Evolutionary conservation across 768 basidiomycete genomes (phyloP).

Genomic region (Suillus tomentosus): DNA sequence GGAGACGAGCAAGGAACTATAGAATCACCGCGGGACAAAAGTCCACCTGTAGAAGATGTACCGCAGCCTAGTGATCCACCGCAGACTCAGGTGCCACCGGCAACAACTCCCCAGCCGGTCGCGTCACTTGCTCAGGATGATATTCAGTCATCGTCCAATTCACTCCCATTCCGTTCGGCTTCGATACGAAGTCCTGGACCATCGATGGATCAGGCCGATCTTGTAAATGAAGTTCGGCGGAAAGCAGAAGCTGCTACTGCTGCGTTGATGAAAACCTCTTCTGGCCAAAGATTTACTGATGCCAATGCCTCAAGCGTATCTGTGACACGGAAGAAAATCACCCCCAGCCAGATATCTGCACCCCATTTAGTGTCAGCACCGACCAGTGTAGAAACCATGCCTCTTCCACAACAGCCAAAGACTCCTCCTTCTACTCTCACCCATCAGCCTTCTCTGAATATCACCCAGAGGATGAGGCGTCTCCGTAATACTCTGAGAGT

Average conservation of each 20-base stretch:
- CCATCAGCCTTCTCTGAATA: slow-evolving; percentile 45
- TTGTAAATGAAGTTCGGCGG: slow-evolving; percentile 67
- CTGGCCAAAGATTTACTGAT: slow-evolving; percentile 44
- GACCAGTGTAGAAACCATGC: slow-evolving; percentile 67
- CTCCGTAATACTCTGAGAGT: slow-evolving; percentile 68
- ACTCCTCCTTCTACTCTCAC: slow-evolving; percentile 36
- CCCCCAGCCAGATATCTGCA: slow-evolving; percentile 63
- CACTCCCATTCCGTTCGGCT: slow-evolving; percentile 31
- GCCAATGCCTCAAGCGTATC: slow-evolving; percentile 44
- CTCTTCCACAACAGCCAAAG: slow-evolving; percentile 41
- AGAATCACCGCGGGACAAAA: slow-evolving; percentile 18
- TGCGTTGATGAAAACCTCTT: slow-evolving; percentile 53
- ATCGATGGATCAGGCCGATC: slow-evolving; percentile 51
- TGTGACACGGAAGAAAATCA: slow-evolving; percentile 55
- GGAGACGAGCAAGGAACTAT: slow-evolving; percentile 43
- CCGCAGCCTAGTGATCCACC: slow-evolving; percentile 19
- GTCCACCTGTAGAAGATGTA: slow-evolving; percentile 16
- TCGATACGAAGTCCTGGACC: slow-evolving; percentile 42
- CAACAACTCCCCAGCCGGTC: slow-evolving; percentile 37
- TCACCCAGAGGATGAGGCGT: slow-evolving; percentile 74
- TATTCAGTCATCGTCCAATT: slow-evolving; percentile 10
- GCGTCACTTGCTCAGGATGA: slow-evolving; percentile 23
- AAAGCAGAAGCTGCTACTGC: slow-evolving; percentile 68
- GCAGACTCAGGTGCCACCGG: slow-evolving; percentile 27
- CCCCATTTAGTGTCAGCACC: slow-evolving; percentile 69